phyloP scores from a whole-genome alignment of 2,329 filamentous ascomycete genomes.

The Sarocladium kiliense region DNA sequence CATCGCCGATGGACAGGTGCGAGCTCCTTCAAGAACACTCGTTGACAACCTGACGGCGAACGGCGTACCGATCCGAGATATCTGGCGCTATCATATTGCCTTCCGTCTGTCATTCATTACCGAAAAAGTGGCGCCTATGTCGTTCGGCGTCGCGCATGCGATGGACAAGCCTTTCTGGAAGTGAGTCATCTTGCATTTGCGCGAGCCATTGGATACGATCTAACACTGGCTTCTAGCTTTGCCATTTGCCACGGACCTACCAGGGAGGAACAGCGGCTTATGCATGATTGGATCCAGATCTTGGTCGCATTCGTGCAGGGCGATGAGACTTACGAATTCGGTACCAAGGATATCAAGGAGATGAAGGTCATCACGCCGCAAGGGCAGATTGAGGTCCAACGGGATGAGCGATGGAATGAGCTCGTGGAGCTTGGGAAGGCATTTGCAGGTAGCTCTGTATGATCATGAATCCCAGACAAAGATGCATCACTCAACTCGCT shows the following conservation, averaged over 20 bases:
- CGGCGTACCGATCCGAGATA: slow-evolving; percentile 26
- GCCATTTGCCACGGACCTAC: slow-evolving; percentile 33
- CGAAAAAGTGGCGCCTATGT: slow-evolving; percentile 29
- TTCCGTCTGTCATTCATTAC: slow-evolving; percentile 37
- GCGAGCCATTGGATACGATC: background rate
- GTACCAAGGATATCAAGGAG: slow-evolving; percentile 27
- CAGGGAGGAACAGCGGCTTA: slow-evolving; percentile 23
- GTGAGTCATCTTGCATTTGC: slow-evolving; percentile 18
- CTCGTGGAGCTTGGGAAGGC: slow-evolving; percentile 22
- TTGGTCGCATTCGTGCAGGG: slow-evolving; percentile 32
- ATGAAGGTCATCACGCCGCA: slow-evolving; percentile 29
- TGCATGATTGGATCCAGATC: slow-evolving; percentile 32
- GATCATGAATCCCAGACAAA: background rate
- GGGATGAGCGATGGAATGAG: slow-evolving; percentile 29
- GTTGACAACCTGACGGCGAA: slow-evolving; percentile 23
- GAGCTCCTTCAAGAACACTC: slow-evolving; percentile 29
- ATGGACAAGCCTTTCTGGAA: slow-evolving; percentile 40
- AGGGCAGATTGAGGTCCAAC: slow-evolving; percentile 25
- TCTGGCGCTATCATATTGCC: slow-evolving; percentile 37
- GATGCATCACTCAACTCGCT: too few species aligned
- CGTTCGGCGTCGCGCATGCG: slow-evolving; percentile 29
- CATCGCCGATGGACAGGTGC: slow-evolving; percentile 33
- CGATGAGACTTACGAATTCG: slow-evolving; percentile 23
- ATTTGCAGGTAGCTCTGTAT: slow-evolving; percentile 14
- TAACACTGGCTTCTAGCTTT: slow-evolving; percentile 19